These are phyloP conservation scores for Dictyostelium brefeldianum DNA, from an alignment of 78 protist species.

Conservation along the genomic window DNA sequence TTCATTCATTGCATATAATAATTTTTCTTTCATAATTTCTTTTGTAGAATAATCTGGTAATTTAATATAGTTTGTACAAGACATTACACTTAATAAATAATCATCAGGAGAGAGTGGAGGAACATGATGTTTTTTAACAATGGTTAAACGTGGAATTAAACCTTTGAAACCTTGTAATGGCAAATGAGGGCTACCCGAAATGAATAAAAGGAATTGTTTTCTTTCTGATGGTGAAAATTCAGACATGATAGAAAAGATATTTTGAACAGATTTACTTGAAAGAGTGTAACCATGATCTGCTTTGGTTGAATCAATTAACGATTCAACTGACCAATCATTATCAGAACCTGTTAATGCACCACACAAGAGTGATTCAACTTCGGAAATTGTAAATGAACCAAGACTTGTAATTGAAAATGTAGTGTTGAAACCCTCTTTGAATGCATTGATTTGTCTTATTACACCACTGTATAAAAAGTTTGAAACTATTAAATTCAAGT, in stretches of 20 bases:
- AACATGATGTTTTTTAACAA: conserved; percentile 70
- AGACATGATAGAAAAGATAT: conserved; percentile 73
- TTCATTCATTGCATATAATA: conserved; percentile 85
- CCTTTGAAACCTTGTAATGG: conserved; percentile 89
- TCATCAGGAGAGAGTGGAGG: conserved; percentile 79
- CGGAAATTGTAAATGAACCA: conserved; percentile 52
- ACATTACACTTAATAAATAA: conserved; percentile 88
- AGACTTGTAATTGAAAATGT: conserved; percentile 65
- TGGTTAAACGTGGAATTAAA: conserved; percentile 66
- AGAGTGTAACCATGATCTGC: conserved; percentile 85
- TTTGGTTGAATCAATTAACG: conserved; percentile 76
- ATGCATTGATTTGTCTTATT: conserved; percentile 70
- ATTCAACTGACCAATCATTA: conserved; percentile 45
- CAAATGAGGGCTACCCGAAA: conserved; percentile 89
- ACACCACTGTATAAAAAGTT: conserved; percentile 74
- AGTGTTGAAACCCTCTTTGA: conserved; percentile 80
- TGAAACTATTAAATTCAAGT: conserved; percentile 59
- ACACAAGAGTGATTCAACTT: conserved; percentile 79
- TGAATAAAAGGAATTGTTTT: conserved; percentile 81
- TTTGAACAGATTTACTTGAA: conserved; percentile 65
- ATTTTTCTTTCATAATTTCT: conserved; percentile 76
- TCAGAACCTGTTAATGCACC: conserved; percentile 79
- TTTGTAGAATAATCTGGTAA: conserved; percentile 89
- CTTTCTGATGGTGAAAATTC: conserved; percentile 74
- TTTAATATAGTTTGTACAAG: conserved; percentile 92